Percentiles rank a stretch among this genome's conserved stretches.
Evolutionary conservation across 202 grass and related monocot species (phyloP).

Genomic region (Carex sylvatica): DNA sequence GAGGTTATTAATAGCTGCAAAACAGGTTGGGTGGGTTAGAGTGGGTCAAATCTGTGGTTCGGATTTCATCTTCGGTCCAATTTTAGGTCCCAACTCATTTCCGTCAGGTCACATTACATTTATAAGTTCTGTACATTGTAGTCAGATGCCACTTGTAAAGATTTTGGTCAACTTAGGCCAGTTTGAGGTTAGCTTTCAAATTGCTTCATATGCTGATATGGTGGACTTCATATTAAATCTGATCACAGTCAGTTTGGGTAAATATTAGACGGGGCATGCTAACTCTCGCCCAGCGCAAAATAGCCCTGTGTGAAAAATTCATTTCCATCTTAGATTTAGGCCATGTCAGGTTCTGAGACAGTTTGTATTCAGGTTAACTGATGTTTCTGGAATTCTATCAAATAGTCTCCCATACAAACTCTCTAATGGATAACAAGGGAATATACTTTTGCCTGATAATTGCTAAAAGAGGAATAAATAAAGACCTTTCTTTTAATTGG

Average conservation of each 20-base stretch:
- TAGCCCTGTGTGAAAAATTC: background rate
- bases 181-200: background rate
- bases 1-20: background rate
- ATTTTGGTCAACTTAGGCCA: background rate
- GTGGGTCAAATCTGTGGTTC: background rate
- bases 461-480: background rate
- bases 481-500: background rate
- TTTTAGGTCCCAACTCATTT: background rate
- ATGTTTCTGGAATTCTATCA: background rate
- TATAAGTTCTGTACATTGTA: background rate
- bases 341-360: background rate
- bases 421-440: background rate
- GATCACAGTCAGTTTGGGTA: background rate
- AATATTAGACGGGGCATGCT: background rate
- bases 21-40: background rate
- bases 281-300: background rate
- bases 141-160: background rate
- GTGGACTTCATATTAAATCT: background rate
- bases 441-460: background rate
- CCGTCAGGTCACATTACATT: background rate
- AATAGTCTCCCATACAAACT: background rate
- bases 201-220: background rate
- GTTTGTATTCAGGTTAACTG: background rate
- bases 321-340: background rate
- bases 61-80: background rate